Percentiles rank a stretch among this genome's conserved stretches.
These are phyloP conservation scores for Eucalyptus erythrocorys DNA, from an alignment of 345 rosid species.

Conservation along the genomic window DNA sequence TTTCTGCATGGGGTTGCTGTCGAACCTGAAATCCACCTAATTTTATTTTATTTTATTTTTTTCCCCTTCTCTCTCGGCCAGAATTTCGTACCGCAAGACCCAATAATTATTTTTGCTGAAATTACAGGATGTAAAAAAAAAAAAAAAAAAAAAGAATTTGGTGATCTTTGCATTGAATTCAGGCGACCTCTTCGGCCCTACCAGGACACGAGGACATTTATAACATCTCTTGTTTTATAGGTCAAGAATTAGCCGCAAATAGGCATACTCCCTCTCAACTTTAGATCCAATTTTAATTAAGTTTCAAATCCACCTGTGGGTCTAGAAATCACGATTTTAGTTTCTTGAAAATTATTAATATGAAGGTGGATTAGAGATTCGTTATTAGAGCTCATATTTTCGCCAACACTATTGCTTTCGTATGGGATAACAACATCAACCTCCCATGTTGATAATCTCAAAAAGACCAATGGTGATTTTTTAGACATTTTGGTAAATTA, in stretches of 20 bases:
- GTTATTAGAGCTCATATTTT: background rate
- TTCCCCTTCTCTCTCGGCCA: background rate
- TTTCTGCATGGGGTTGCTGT: background rate
- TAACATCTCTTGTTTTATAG: background rate
- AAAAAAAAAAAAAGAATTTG: background rate
- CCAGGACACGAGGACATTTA: background rate
- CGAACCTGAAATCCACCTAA: background rate
- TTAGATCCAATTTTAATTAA: background rate
- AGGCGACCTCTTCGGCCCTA: background rate
- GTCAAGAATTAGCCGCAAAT: background rate
- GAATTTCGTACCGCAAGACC: background rate
- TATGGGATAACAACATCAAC: background rate
- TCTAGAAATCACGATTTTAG: background rate
- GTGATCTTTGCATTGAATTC: background rate
- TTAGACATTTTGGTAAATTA: background rate
- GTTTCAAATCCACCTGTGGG: rapidly evolving
- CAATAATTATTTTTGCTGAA: background rate
- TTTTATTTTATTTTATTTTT: background rate
- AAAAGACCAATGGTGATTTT: rapidly evolving
- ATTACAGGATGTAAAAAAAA: background rate
- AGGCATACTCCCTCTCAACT: too few relatives aligned
- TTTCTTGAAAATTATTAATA: background rate
- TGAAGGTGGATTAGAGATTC: background rate
- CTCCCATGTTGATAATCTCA: rapidly evolving
- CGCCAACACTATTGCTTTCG: rapidly evolving